These are phyloP conservation scores for Endothia cerciana DNA, from an alignment of 2,329 filamentous ascomycete species.

Conservation along the genomic window DNA sequence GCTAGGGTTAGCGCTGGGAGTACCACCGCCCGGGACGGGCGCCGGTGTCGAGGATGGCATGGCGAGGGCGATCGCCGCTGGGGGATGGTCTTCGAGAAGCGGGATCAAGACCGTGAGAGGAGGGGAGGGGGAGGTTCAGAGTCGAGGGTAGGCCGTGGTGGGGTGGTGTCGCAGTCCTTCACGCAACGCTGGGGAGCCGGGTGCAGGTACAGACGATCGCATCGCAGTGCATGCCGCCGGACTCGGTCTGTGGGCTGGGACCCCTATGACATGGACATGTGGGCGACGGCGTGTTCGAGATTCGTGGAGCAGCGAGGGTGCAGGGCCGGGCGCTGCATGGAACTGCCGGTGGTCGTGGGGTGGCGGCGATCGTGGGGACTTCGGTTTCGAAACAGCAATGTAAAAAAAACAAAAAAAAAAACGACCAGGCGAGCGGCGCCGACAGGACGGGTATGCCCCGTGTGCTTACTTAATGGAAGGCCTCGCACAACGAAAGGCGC, in stretches of 20 bases:
- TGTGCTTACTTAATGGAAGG: neutral
- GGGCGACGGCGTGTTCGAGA: neutral
- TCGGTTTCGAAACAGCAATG: neutral
- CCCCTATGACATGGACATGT: neutral
- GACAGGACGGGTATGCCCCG: neutral
- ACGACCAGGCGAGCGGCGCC: neutral
- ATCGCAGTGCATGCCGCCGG: constrained; percentile 29
- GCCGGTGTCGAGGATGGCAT: constrained; percentile 43
- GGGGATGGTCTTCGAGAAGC: constrained; percentile 8
- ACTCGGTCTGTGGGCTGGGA: neutral
- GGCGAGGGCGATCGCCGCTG: constrained; percentile 37
- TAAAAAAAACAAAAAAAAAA: neutral
- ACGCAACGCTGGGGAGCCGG: constrained; percentile 27
- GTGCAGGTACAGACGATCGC: constrained; percentile 27
- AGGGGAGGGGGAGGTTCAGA: constrained; percentile 20
- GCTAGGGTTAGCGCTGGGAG: constrained; percentile 52
- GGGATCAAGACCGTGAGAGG: constrained; percentile 1
- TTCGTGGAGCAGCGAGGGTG: neutral
- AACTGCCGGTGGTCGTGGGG: neutral
- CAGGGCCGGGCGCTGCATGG: constrained; percentile 1
- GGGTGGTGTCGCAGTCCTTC: constrained; percentile 24
- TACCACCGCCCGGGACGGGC: constrained; percentile 40
- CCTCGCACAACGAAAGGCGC: neutral
- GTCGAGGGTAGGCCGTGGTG: constrained; percentile 15
- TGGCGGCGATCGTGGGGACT: neutral